Evolutionary conservation across 352 stramenopile species (phyloP), one percentile per base, ranked within the genome.

Genomic region (Pythium periplocum): DNA sequence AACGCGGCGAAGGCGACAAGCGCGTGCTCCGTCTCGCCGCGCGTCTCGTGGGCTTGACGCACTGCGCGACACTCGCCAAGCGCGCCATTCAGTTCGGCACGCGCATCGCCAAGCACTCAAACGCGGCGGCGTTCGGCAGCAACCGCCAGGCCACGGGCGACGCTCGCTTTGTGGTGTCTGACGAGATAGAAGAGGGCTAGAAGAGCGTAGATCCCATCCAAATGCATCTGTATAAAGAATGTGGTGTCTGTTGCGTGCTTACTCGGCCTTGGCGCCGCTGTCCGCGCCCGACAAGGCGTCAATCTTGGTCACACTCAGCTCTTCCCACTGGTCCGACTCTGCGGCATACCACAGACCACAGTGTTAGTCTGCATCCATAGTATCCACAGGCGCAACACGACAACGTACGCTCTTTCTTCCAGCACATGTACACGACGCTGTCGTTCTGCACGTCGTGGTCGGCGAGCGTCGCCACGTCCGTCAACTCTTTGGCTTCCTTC

Each of bases 41-140:
- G 4, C 65, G 62, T 37, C 55, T 71, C 43, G 67, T 97, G 30
- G 89, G 87, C 7, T 64, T 97, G 0, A 38, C 45, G 42, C 73
- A 71, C 51, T 90, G 75, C 45, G 65, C 71, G n/a, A 52, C 48
- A 3, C 65, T 98, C 11, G 83, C 91, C 0, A 98, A 98, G 62
- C 77, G 94, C 10, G 95, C 95, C 4, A 98, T 98, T 56, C 95
- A 98, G 62, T 98, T 98, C 61, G 95, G 79, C 38, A 78, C 86
- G 55, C 74, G 90, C 2, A 96, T 98, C 59, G 54, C 54, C 56
- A 63, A 98, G 64, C 73, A 96, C 12, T 91, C 79, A 7, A 94
- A 94, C 51, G 63, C 49, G 35, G 45, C 49, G 26, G 48, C 57
- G 32, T 71, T 69, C 43, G 62, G 62, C 8, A 85, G 73, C 57